Evolutionary conservation across 495 filamentous ascomycete species (phyloP), one percentile per base, ranked within the genome.

Genomic region (Aspergillus affinis): DNA sequence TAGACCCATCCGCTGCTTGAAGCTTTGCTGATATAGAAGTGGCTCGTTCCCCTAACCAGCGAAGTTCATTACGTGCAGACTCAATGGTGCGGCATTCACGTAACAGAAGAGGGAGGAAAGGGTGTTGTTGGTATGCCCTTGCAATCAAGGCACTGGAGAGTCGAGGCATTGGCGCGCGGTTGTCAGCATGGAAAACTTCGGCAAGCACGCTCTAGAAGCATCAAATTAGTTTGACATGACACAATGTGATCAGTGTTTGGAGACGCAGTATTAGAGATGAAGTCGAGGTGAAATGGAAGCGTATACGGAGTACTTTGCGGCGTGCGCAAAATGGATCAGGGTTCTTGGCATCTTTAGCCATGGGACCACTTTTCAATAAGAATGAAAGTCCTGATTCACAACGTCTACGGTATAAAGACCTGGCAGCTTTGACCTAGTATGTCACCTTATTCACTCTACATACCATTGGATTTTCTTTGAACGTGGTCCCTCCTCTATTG

Each of bases 41-140:
- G 6, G 82, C 84, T 65, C 90, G 83, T 65, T 92, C 86, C 20
- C 78, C 76, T 17, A 98, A 83, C 94, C 94, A 98, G 23, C 91
- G 88, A 7, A 98, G 81, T 73, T 98, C 94, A 68, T 88, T 88
- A 18, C 71, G 76, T 3, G 91, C 89, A 12, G 87, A 88, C 15
- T 59, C 60, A 7, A 95, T 70, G 47, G 85, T 79, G 29, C 92
- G 85, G 59, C 89, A 92, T 61, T 83, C 78, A 17, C 78, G 83
- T 3, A 98, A 84, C 2, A 98, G 82, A 0, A 80, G 62, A 9
- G 88, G 80, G 0, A 95, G 82, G 44, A 88, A 73, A 0, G 82
- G 80, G 36, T 86, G 79, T 54, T 84, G 78, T 0, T 63, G 61
- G 27, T 74, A 72, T 49, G 91, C 90, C 44, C 69, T 71, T 58